Evolutionary conservation across 2,329 filamentous ascomycete genomes (phyloP), one percentile per base, ranked within the genome.

Genomic region (Cladophialophora yegresii): DNA sequence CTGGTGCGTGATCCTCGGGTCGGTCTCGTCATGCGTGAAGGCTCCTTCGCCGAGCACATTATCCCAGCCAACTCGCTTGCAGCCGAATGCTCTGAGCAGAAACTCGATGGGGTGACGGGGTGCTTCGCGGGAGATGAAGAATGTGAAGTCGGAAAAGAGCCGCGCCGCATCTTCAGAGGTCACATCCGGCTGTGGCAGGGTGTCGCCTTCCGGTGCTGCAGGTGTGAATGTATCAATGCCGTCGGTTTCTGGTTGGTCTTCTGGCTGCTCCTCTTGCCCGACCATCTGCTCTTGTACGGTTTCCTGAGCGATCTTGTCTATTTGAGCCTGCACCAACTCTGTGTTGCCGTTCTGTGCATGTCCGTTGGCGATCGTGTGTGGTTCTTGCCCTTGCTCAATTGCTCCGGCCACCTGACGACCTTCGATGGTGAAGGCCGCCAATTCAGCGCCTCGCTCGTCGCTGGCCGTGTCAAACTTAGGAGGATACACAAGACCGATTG

Each of bases 11-110:
- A 99, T 98, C 61, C 88, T 83, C 5, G 91, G 86, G 74, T 99
- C 92, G 16, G 86, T 83, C 79, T 98, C 93, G 75, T 96, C 86
- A 57, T 90, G 89, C 33, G 93, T 98, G 80, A 91, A 99, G 55
- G 95, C 90, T 54, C 95, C 95, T 67, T 92, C 93, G 58, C 95
- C 95, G 22, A 96, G 84, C 23, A 96, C 89, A 33, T 87, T 84
- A 74, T 98, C 93, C 95, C 95, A 99, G 49, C 93, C 95, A 71
- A 99, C 89, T 51, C 93, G 87, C 81, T 93, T 96, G 82, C 93
- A 98, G 68, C 95, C 95, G 74, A 98, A 99, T 2, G 93, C 86
- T 74, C 93, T 90, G 59, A 99, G 85, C 61, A 99, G 85, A 75
- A 99, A 96, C 77, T 99, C 95, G 23, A 99, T 82, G 2, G 95